Base-by-base conservation (phyloP, 352 stramenopile genomes). In the Phytophthora fragariae region DNA sequence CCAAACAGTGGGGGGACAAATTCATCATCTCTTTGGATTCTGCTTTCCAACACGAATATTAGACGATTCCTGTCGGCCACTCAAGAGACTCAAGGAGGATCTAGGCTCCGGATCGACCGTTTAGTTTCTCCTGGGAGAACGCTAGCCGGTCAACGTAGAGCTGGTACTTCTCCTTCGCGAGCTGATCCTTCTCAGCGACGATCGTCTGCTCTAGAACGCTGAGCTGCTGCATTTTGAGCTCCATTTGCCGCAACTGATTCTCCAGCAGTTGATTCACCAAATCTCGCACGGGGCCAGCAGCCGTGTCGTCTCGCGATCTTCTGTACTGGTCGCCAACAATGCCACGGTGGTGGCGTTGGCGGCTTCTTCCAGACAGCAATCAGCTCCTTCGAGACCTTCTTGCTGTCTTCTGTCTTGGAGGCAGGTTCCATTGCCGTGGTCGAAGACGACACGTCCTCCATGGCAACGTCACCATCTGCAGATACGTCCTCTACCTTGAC, bases 221-320 rank as follows among this genome's bases (percentile, higher is more conserved):
- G 3, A 95, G 65, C 53, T 93, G 80, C 60, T 92, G 79, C 76
- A 94, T 87, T 76, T 94, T 93, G 47, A 95, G 73, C 65, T 95
- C 85, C 76, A 95, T 84, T 66, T 94, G 86, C 53, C 82, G 64
- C 65, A 95, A 59, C 37, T 95, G 82, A 57, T 90, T 93, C 62
- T 92, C 72, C 19, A 92, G 19, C 17, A 95, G 52, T 56, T 94
- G 72, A 14, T 79, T 75, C 21, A 94, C 80, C 3, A 94, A 72
- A 15, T 86, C 78, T 5, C 80, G 79, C 37, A 92, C 76, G 0
- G 84, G 77, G 0, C 75, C 80, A n/a, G 65, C 68, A 0, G 77
- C 84, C 10, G 78, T 84, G 1, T 85, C 70, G 5, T 80, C 69
- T 11, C n/a, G 85, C 83, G 14, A 90, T 80, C 12, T 72, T 49